Conservation (phyloP, 108 stramenopile genomes). For the Mediolabrus comicus region DNA sequence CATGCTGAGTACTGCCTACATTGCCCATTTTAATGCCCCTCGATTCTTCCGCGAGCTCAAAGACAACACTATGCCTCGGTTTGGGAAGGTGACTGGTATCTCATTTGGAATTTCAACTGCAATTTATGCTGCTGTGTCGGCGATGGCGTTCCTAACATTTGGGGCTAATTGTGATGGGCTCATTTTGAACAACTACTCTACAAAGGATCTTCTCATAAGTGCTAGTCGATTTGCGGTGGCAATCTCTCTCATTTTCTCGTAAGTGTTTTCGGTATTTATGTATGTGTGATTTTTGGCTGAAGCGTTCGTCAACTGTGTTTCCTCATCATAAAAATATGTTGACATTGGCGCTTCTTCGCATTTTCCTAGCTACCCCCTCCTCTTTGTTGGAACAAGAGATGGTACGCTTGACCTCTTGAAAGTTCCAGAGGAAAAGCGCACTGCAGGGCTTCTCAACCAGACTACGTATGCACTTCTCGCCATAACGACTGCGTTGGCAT, state of each 20-base stretch:
- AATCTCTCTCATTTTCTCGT: slow-evolving; percentile 76
- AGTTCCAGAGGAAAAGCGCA: slow-evolving; percentile 55
- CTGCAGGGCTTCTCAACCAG: slow-evolving; percentile 51
- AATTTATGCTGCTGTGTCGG: slow-evolving; percentile 77
- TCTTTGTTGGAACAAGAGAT: slow-evolving; percentile 83
- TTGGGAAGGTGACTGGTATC: slow-evolving; percentile 76
- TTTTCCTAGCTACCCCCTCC: slow-evolving; percentile 54
- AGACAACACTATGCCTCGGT: slow-evolving; percentile 85
- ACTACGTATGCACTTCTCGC: slow-evolving; percentile 63
- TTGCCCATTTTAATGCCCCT: slow-evolving; percentile 94
- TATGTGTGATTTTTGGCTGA: no score
- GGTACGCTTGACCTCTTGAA: slow-evolving; percentile 82
- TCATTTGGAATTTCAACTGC: slow-evolving; percentile 76
- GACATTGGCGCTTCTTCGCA: background rate
- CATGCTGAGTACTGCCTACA: slow-evolving; percentile 95
- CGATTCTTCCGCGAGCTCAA: slow-evolving; percentile 94
- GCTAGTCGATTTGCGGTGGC: slow-evolving; percentile 91
- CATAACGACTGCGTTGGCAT: slow-evolving; percentile 65
- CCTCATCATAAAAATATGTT: background rate
- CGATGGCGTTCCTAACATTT: slow-evolving; percentile 91
- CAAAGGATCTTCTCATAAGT: slow-evolving; percentile 83
- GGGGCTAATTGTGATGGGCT: slow-evolving; percentile 83
- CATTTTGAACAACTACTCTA: slow-evolving; percentile 95
- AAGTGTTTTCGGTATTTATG: slow-evolving; percentile 1
- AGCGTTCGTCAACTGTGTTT: background rate